Base-by-base conservation (phyloP, 306 rosid species). In the Neltuma alba region DNA sequence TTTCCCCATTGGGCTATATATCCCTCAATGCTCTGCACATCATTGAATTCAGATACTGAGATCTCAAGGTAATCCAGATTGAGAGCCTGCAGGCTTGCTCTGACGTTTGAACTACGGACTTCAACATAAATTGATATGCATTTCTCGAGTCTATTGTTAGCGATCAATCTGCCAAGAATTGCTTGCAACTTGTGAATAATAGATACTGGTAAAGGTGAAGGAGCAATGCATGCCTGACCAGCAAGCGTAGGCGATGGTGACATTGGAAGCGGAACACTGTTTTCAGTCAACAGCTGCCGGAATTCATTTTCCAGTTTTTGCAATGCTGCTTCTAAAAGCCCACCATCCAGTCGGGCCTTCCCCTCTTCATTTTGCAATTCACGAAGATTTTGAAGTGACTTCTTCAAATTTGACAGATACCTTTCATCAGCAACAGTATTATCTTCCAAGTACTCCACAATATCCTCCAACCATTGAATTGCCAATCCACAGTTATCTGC, bases 391-490 rank as follows among this genome's bases (percentile, higher is more conserved):
- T 87, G 89, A 86, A 96, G 72, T 2, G 93, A 89, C 65, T 79
- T 89, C 89, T 96, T 96, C 93, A 96, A 84, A 86, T 41, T 85
- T 7, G 81, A 78, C 44, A 96, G 90, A 82, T 85, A 96, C 69
- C 85, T 63, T 4, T 84, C 80, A 78, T 96, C 99, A 0, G 98
- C 97, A 38, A 96, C 92, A 0, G 75, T 80, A 72, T 95, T 90
- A 71, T 95, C 99, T 77, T 90, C 93, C 82, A 95, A 85, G 82
- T 95, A 95, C 97, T 95, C 99, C 38, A 95, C 93, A 68, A 95
- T 95, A 80, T 93, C 99, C 86, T 96, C 98, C 89, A 96, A 79
- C 99, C 99, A 96, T 55, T 96, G 98, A 79, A 89, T 89, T 34
- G 98, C 99, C 85, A 96, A 79, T 6, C 97, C 99, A 47, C 96